A percentile compares a stretch with the other conserved stretches of the same genome.
Conservation (phyloP, 768 basidiomycete genomes). For the Boletus coccyginus region DNA sequence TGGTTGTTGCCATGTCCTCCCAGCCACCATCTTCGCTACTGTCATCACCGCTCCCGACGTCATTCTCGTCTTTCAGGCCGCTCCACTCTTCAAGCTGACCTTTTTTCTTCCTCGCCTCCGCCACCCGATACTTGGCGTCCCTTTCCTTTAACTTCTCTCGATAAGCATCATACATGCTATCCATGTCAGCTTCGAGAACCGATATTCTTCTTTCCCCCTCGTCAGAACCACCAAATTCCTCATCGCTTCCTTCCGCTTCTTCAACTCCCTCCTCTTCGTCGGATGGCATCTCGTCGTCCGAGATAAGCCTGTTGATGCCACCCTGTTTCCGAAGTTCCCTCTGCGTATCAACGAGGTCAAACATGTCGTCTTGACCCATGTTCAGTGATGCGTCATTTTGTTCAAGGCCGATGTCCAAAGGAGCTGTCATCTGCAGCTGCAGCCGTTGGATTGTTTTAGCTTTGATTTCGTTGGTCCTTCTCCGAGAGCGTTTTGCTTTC, state of each 20-base stretch:
- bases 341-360: conserved; percentile 74
- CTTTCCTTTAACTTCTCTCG: conserved; percentile 74
- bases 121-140: conserved; percentile 85
- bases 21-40: conserved; percentile 58
- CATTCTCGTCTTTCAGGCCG: conserved; percentile 58
- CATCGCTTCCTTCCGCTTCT: conserved; percentile 29
- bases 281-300: conserved; percentile 41
- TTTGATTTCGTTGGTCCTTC: conserved; percentile 86
- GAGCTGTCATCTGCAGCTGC: conserved; percentile 97
- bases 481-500: conserved; percentile 74
- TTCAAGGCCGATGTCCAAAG: conserved; percentile 92
- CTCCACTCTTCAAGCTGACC: conserved; percentile 78
- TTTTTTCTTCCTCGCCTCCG: conserved; percentile 71
- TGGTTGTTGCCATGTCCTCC: conserved; percentile 61
- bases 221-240: conserved; percentile 54
- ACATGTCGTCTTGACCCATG: conserved; percentile 82
- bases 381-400: conserved; percentile 71
- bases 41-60: conserved; percentile 38
- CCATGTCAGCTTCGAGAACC: conserved; percentile 80
- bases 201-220: conserved; percentile 60
- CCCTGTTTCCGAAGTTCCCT: conserved; percentile 40
- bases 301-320: conserved; percentile 36
- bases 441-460: conserved; percentile 86
- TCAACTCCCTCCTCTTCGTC: conserved; percentile 45
- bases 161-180: conserved; percentile 86